Evolutionary conservation across 805 yeast species (phyloP), one percentile per base, ranked within the genome.

Genomic region (Candida dendrica): DNA sequence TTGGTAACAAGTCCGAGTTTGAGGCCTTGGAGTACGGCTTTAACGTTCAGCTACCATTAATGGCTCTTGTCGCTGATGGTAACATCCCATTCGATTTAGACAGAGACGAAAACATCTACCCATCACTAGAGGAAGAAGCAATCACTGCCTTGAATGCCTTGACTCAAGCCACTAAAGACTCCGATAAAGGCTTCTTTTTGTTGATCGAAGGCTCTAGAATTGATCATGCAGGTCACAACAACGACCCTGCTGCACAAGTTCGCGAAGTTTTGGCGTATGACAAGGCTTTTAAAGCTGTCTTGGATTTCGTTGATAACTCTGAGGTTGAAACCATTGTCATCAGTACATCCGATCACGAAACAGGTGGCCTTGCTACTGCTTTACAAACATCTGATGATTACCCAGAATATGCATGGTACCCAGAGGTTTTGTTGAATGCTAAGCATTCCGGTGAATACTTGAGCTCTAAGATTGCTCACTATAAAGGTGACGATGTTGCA

Each of bases 231-330:
- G 96, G 96, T 36, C 97, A 90, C 64, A 81, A 75, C 53, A 89
- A 90, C 57, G 97, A 90, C 60, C 91, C 97, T 10, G 91, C 91
- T 6, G 95, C 96, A 8, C 96, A 89, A 65, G 95, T 86, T 6
- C 74, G 89, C 55, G 97, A 90, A 63, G 91, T 87, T 4, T 66
- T 89, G 52, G 96, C 95, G 2, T 90, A 79, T 60, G 95, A 86
- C 59, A 78, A 77, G 45, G 89, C 95, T 3, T 87, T 85, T 64
- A 62, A 74, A 46, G 84, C 86, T 10, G 95, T 82, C 3, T 63
- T 77, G 41, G 77, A 84, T 34, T 88, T 78, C 59, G 85, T 83
- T 32, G 79, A 82, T 50, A 58, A 69, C 8, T 56, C 84, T 2
- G 87, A 84, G 39, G 79, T 75, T 11, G 96, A 88, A 51, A 87